phyloP scores from a whole-genome alignment of 2,329 filamentous ascomycete genomes.

The Trichoderma afroharzianum region DNA sequence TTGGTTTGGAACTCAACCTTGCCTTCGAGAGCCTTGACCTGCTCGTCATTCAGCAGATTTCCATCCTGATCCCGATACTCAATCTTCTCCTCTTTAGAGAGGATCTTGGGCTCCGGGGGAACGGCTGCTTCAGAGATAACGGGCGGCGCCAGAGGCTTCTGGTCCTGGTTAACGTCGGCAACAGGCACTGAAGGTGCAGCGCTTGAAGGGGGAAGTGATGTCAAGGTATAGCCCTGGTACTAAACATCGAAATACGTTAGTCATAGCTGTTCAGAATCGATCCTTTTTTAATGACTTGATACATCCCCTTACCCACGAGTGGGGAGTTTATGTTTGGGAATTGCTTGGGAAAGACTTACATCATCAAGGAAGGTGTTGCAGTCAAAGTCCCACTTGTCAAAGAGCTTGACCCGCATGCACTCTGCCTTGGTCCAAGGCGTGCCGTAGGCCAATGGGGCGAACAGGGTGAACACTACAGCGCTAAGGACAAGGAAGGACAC shows the following conservation, averaged over 20 bases:
- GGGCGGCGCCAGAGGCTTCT: slow-evolving; percentile 28
- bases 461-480: slow-evolving; percentile 75
- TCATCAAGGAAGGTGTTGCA: slow-evolving; percentile 88
- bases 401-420: slow-evolving; percentile 83
- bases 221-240: slow-evolving; percentile 36
- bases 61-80: slow-evolving; percentile 96
- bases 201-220: slow-evolving; percentile 23
- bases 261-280: neutral
- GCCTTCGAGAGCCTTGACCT: slow-evolving; percentile 80
- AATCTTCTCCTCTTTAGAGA: slow-evolving; percentile 70
- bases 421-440: slow-evolving; percentile 89
- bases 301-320: slow-evolving; percentile 19
- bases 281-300: neutral
- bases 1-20: slow-evolving; percentile 94
- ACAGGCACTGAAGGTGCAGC: slow-evolving; percentile 25
- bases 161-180: slow-evolving; percentile 21
- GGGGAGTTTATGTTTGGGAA: slow-evolving; percentile 37
- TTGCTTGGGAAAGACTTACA: slow-evolving; percentile 58
- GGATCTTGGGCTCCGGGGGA: slow-evolving; percentile 46
- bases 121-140: slow-evolving; percentile 49
- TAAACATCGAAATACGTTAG: slow-evolving; percentile 28
- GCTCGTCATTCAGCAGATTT: slow-evolving; percentile 77
- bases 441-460: slow-evolving; percentile 85
- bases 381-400: slow-evolving; percentile 93
- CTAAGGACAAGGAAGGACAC: slow-evolving; percentile 70